phyloP scores from a whole-genome alignment of 495 filamentous ascomycete genomes.

The Podospora bellae-mahoneyi region DNA sequence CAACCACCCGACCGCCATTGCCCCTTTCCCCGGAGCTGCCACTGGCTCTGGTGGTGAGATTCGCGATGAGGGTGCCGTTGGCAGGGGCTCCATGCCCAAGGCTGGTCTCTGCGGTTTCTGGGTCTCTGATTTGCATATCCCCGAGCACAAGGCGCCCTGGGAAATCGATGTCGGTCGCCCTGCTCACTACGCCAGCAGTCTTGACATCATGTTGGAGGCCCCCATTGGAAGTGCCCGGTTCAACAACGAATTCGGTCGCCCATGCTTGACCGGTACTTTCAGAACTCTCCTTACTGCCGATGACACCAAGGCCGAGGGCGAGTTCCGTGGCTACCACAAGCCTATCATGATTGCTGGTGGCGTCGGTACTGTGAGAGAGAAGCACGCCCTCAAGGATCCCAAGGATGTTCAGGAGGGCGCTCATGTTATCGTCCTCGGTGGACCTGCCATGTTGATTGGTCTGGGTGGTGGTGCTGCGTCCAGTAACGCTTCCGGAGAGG shows the following conservation, averaged over 20 bases:
- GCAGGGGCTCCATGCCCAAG: slow-evolving; percentile 87
- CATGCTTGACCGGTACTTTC: slow-evolving; percentile 85
- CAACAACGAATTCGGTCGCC: slow-evolving; percentile 98
- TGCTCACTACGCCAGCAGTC: slow-evolving; percentile 81
- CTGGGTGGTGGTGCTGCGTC: slow-evolving; percentile 93
- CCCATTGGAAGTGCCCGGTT: slow-evolving; percentile 91
- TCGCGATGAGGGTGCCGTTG: slow-evolving; percentile 90
- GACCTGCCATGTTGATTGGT: slow-evolving; percentile 95
- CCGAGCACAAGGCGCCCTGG: slow-evolving; percentile 77
- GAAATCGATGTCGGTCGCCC: slow-evolving; percentile 88
- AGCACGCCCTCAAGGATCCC: slow-evolving; percentile 81
- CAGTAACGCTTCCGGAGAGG: slow-evolving; percentile 83
- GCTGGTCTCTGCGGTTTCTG: slow-evolving; percentile 90
- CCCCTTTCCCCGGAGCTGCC: slow-evolving; percentile 77
- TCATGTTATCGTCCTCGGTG: slow-evolving; percentile 86
- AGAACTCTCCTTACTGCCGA: slow-evolving; percentile 73
- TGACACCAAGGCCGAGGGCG: slow-evolving; percentile 44
- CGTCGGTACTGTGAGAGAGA: slow-evolving; percentile 89
- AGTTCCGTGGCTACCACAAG: slow-evolving; percentile 92
- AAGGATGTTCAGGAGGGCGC: slow-evolving; percentile 75
- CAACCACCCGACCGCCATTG: slow-evolving; percentile 95
- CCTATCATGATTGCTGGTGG: slow-evolving; percentile 99
- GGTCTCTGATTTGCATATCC: slow-evolving; percentile 89
- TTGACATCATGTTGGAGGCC: slow-evolving; percentile 97
- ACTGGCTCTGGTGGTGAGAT: slow-evolving; percentile 96